Percentiles rank a stretch among this genome's conserved stretches.
phyloP scores from a whole-genome alignment of 345 rosid genomes.

The Eucalyptus sp. region DNA sequence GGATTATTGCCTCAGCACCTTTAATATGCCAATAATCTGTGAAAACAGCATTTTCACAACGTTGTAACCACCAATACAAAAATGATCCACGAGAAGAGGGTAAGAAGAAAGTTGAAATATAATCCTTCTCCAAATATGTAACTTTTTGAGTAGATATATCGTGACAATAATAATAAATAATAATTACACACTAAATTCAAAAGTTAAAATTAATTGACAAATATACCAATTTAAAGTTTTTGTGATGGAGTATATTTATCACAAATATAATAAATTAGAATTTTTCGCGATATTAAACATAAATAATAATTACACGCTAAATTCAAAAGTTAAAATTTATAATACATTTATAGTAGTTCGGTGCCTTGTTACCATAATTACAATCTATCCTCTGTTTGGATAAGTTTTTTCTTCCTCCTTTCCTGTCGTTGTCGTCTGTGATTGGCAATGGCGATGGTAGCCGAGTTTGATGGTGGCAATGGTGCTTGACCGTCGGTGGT shows the following conservation, averaged over 20 bases:
- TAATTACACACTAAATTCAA: neutral
- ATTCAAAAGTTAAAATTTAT: neutral
- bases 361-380: neutral
- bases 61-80: neutral
- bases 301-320: rapidly evolving
- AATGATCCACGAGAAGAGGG: neutral
- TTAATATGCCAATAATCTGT: no score
- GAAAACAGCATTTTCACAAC: neutral
- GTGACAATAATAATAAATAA: neutral
- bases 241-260: rapidly evolving
- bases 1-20: neutral
- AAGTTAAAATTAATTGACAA: rapidly evolving
- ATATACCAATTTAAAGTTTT: no score
- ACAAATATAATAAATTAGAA: rapidly evolving
- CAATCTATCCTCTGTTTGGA: neutral
- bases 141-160: neutral
- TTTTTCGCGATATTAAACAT: rapidly evolving
- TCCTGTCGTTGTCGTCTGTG: neutral
- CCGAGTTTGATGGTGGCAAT: neutral
- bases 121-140: neutral
- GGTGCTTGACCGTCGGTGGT: neutral
- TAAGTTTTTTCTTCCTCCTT: neutral
- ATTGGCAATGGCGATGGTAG: neutral
- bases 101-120: neutral
- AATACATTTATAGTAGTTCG: rapidly evolving